These are phyloP conservation scores for Lipomyces starkeyi DNA, from an alignment of 805 yeast species.

Conservation along the genomic window DNA sequence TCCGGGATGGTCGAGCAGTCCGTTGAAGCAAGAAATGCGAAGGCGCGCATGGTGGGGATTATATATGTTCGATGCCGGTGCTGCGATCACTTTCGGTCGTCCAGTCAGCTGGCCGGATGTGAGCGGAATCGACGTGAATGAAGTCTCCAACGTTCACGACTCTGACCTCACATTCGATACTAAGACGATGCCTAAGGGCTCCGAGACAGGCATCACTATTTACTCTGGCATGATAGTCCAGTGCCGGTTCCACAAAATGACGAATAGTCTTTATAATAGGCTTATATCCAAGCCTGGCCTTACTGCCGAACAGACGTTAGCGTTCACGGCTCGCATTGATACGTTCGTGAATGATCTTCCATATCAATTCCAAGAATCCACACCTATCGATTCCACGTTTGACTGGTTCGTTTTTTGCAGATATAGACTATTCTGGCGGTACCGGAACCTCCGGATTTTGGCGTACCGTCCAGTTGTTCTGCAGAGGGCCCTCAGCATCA, in stretches of 20 bases:
- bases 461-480: conserved; percentile 63
- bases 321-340: conserved; percentile 53
- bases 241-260: conserved; percentile 55
- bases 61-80: conserved; percentile 66
- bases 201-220: conserved; percentile 53
- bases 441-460: conserved; percentile 60
- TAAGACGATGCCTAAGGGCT: conserved; percentile 38
- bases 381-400: conserved; percentile 47
- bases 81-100: conserved; percentile 68
- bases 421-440: conserved; percentile 63
- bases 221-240: conserved; percentile 65
- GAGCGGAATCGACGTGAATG: conserved; percentile 55
- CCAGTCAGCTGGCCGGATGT: conserved; percentile 61
- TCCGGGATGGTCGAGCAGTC: conserved; percentile 50
- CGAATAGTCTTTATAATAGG: conserved; percentile 57
- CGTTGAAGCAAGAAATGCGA: conserved; percentile 59
- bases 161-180: conserved; percentile 45
- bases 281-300: conserved; percentile 57
- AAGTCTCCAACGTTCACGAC: conserved; percentile 60
- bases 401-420: conserved; percentile 63
- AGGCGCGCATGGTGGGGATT: conserved; percentile 74
- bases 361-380: conserved; percentile 54
- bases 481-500: conserved; percentile 53
- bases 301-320: conserved; percentile 56
- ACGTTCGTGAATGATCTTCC: conserved; percentile 55